Conservation (phyloP, 2,329 filamentous ascomycete genomes). For the Elsinoe fawcettii region DNA sequence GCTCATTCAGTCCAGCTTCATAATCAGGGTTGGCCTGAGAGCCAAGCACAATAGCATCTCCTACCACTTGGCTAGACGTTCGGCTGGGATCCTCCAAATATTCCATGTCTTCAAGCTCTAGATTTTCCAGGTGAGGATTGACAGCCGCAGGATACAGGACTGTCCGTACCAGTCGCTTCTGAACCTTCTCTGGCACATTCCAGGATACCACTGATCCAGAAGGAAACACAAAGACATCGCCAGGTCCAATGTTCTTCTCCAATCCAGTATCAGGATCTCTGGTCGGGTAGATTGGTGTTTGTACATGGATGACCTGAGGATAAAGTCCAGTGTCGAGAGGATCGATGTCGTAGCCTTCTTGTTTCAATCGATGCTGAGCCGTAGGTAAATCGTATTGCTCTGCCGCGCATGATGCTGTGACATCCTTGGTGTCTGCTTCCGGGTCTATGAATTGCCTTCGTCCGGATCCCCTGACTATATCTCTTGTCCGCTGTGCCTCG, state of each 20-base stretch:
- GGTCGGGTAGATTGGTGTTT: slow-evolving; percentile 33
- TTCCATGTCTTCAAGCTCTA: slow-evolving; percentile 85
- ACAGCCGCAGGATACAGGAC: slow-evolving; percentile 69
- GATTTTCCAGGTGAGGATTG: slow-evolving; percentile 59
- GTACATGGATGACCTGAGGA: slow-evolving; percentile 58
- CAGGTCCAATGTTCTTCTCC: slow-evolving; percentile 33
- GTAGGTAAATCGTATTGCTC: slow-evolving; percentile 56
- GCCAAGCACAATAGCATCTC: slow-evolving; percentile 82
- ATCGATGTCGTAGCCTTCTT: slow-evolving; percentile 55
- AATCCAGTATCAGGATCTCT: slow-evolving; percentile 40
- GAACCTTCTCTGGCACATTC: slow-evolving; percentile 71
- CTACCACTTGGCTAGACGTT: slow-evolving; percentile 70
- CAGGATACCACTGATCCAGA: slow-evolving; percentile 90
- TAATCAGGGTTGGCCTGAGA: slow-evolving; percentile 47
- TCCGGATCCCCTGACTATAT: slow-evolving; percentile 44
- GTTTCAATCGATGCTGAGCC: slow-evolving; percentile 50
- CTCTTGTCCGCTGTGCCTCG: slow-evolving; percentile 63
- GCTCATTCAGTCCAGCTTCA: slow-evolving; percentile 17
- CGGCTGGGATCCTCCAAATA: slow-evolving; percentile 67
- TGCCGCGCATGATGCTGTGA: slow-evolving; percentile 61
- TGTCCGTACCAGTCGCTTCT: slow-evolving; percentile 60
- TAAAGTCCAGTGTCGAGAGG: slow-evolving; percentile 54
- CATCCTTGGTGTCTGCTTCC: slow-evolving; percentile 40
- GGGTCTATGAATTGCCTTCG: slow-evolving; percentile 39
- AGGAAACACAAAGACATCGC: slow-evolving; percentile 92